These are phyloP conservation scores for Salinomyces thailandicus DNA, from an alignment of 2,329 filamentous ascomycete species.

Conservation along the genomic window DNA sequence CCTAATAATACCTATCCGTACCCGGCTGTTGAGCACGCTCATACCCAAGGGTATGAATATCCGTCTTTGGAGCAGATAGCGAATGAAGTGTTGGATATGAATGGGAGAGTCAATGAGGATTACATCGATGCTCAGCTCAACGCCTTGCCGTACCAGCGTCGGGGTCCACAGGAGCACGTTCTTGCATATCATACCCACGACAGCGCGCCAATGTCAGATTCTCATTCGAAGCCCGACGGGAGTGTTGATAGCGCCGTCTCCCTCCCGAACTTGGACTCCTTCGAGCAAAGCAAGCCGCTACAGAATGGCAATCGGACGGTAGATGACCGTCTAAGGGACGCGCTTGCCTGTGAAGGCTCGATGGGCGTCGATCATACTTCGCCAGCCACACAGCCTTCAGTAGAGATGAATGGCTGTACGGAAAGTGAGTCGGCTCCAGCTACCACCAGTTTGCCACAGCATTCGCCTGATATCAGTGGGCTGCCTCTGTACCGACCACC, in stretches of 20 bases:
- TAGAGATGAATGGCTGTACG: constrained; percentile 1
- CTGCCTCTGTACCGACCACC: constrained; percentile 23
- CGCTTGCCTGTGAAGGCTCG: constrained; percentile 1
- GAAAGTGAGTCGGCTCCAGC: background rate
- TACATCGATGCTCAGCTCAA: constrained; percentile 10
- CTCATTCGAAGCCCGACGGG: constrained; percentile 15
- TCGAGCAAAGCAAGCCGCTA: background rate
- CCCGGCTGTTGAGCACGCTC: constrained; percentile 12
- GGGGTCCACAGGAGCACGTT: constrained; percentile 7
- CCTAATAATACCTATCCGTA: constrained; percentile 15
- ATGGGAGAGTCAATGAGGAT: constrained; percentile 16
- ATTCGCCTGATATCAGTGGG: constrained; percentile 2
- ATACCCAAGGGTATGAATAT: constrained; percentile 16
- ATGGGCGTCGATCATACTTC: constrained; percentile 2
- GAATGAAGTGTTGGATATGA: constrained; percentile 27
- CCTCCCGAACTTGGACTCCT: constrained; percentile 13
- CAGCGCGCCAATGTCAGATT: constrained; percentile 8
- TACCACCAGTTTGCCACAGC: background rate
- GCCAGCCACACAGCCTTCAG: background rate
- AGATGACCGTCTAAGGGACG: constrained; percentile 6
- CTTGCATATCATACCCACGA: constrained; percentile 12
- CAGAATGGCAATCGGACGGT: constrained; percentile 4
- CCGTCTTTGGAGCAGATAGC: constrained; percentile 28
- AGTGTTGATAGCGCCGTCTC: constrained; percentile 24
- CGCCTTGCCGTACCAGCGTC: constrained; percentile 6